Base-by-base conservation (phyloP, 2,329 filamentous ascomycete genomes). In the Neopestalotiopsis sp. region DNA sequence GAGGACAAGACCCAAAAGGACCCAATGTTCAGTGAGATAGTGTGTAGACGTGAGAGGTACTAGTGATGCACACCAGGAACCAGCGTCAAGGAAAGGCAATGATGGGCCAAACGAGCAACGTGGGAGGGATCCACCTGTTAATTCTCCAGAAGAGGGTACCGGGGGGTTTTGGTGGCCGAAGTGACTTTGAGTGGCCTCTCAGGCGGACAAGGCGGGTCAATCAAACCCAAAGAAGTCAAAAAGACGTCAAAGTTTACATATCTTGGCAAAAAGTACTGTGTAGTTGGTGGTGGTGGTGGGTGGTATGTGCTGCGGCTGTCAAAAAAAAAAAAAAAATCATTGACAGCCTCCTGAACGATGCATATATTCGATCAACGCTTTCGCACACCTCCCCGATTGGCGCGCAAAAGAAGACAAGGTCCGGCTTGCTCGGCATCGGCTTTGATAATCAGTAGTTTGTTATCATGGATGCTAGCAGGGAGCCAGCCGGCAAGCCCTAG, bases 61-160 rank as follows among this genome's bases (percentile, higher is more conserved):
- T 52, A 52, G 20, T 52, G 45, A 52, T 52, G 45, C 45, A 52
- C 45, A 52, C 45, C 45, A 52, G 45, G 45, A 52, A 52, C 45
- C 17, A 52, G 45, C 45, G 45, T 52, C 45, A 52, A 17, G 45
- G 45, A 52, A n/a, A 52, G 45, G 45, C 45, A 52, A 52, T 52
- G 45, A 52, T 52, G 45, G 45, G 45, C 45, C 45, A 52, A n/a
- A 17, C 45, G 17, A 17, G 45, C 45, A 52, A 52, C 45, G 45
- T 52, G 45, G 45, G 45, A 52, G 24, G 24, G 13, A 17, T 52
- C 45, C 45, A 52, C 45, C 45, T 52, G 34, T 10, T 17, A 52
- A 9, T 52, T 17, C n/a, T 10, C 17, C 45, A 52, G 45, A 17
- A 52, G 24, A 28, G 24, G 24, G 24, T 28, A 52, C 45, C 45